phyloP scores from a whole-genome alignment of 441 rosid species.

The Adansonia madagascariensis region DNA sequence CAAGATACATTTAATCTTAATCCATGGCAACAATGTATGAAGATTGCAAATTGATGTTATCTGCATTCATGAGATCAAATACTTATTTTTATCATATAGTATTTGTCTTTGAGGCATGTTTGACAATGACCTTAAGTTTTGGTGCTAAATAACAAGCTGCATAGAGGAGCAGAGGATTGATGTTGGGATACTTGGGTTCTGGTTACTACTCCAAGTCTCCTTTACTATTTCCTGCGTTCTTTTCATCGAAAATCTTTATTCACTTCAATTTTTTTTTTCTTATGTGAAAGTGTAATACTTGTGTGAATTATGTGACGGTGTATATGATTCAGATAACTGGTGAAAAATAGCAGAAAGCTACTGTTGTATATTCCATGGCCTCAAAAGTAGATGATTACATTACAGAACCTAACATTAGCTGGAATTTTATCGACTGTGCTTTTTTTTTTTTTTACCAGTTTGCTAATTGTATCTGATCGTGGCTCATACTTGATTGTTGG shows the following conservation, averaged over 20 bases:
- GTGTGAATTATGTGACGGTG: neutral
- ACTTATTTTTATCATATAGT: neutral
- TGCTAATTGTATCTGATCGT: slow-evolving; percentile 5
- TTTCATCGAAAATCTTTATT: neutral
- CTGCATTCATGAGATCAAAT: neutral
- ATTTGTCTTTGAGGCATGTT: neutral
- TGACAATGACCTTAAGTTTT: neutral
- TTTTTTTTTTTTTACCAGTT: neutral
- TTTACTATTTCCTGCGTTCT: neutral
- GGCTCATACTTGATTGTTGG: neutral
- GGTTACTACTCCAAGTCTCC: neutral
- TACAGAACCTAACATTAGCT: slow-evolving; percentile 1
- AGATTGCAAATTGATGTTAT: neutral
- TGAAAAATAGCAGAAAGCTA: slow-evolving; percentile 27
- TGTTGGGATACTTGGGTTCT: neutral
- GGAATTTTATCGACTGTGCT: neutral
- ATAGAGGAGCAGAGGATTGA: neutral
- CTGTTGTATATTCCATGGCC: neutral
- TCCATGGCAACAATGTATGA: neutral
- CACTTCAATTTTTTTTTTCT: neutral
- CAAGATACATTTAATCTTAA: neutral
- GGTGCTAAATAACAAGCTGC: neutral
- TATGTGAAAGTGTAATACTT: neutral
- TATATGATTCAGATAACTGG: neutral
- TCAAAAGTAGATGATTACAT: slow-evolving; percentile 9